Evolutionary conservation across 163 green algal species (phyloP), one percentile per base, ranked within the genome.

Genomic region (Picocystis sp.): DNA sequence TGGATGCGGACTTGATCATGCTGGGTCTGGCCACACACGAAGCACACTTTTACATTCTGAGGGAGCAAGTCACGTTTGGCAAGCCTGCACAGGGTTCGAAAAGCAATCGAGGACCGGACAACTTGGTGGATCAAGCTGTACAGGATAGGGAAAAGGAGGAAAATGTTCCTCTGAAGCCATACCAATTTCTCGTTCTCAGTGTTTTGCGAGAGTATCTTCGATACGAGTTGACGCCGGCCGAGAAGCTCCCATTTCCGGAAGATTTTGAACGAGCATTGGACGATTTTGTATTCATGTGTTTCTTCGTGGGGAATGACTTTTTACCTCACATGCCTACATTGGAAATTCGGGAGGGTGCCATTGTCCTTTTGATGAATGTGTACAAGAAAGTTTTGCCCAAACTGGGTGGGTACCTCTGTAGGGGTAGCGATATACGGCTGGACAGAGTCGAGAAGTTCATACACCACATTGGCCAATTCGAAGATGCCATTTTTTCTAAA

Each of bases 401-500:
- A 8, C 29, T 74, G 33, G 77, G 63, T 14, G 71, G 71, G 14
- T 74, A 79, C 58, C 54, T 77, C 14, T 60, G 38, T 35, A 29
- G 67, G 2, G 60, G 56, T 14, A 55, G 63, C 14, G 22, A 53
- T 34, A 56, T 86, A 3, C 65, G 89, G 58, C 63, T 87, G 59
- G 55, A 57, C 23, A 56, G 73, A 3, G 75, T 87, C 45, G 81
- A 89, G 66, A 49, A 73, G 10, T 89, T 93, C 72, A 88, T 93
- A 5, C 49, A 67, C 24, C 62, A 70, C 6, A 74, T 97, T 6
- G 84, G 77, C 8, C 45, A 53, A 22, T 72, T 77, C 50, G 90
- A 99, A 74, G 86, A 96, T 48, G 62, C 66, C 44, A 99, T 99
- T 64, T 97, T 99, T 68, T 61, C 78, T 47, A 93, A 92, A 63